These are phyloP conservation scores for Penicillium sp. DNA, from an alignment of 2,329 filamentous ascomycete genomes.

Conservation along the genomic window DNA sequence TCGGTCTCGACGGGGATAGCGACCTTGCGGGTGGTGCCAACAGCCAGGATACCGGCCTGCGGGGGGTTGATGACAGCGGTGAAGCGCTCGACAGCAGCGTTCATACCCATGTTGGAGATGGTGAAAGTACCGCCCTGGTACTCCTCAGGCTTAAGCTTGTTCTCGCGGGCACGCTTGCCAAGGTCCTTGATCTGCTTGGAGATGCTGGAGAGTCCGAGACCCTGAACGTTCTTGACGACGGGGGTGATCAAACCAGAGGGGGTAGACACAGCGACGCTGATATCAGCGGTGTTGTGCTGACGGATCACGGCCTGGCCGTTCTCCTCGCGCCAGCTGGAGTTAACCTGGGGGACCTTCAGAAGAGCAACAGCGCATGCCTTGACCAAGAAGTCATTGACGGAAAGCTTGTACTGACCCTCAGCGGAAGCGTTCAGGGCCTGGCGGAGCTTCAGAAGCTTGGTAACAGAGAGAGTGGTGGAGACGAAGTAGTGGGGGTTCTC, in stretches of 20 bases:
- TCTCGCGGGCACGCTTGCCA: conserved; percentile 90
- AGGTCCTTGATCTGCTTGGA: conserved; percentile 91
- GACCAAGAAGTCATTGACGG: conserved; percentile 99
- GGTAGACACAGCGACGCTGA: conserved; percentile 93
- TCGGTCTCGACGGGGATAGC: conserved; percentile 81
- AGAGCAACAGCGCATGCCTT: conserved; percentile 88
- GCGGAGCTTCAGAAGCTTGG: conserved; percentile 94
- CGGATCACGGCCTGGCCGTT: conserved; percentile 78
- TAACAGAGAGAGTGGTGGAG: conserved; percentile 82
- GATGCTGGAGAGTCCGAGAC: conserved; percentile 82
- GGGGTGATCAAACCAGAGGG: conserved; percentile 94
- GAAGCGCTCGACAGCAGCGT: conserved; percentile 91
- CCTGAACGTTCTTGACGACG: conserved; percentile 86
- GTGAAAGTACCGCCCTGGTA: conserved; percentile 99
- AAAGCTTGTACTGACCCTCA: conserved; percentile 96
- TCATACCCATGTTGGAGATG: conserved; percentile 99
- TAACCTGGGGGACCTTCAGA: conserved; percentile 91
- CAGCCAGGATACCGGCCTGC: conserved; percentile 90
- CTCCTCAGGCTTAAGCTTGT: conserved; percentile 99
- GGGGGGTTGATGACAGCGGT: conserved; percentile 99
- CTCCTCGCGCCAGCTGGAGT: conserved; percentile 85
- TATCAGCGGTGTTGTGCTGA: conserved; percentile 88
- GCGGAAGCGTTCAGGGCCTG: conserved; percentile 84
- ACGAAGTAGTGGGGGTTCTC: conserved; percentile 99
- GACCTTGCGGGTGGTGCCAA: conserved; percentile 94